Percentiles rank a stretch among this genome's conserved stretches.
phyloP scores from a whole-genome alignment of 164 flowering plant species.

The Piper betle region DNA sequence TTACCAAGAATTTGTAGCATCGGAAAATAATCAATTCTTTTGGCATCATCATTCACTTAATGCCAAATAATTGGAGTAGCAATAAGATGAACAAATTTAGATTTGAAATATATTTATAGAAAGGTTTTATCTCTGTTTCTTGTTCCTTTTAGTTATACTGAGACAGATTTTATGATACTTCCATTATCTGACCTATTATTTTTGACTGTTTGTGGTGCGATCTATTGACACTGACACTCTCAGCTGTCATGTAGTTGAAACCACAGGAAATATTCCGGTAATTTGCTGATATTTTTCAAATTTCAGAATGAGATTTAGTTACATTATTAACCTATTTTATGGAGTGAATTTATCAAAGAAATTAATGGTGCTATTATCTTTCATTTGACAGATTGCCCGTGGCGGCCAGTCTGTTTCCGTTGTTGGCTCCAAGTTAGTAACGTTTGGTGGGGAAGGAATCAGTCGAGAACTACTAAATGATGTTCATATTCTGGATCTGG shows the following conservation, averaged over 20 bases:
- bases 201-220: conserved; percentile 38
- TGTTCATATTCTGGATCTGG: conserved; percentile 66
- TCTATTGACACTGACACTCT: conserved; percentile 58
- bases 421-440: conserved; percentile 57
- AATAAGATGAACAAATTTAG: too few relatives aligned
- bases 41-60: neutral
- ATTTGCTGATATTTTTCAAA: conserved; percentile 1
- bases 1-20: neutral
- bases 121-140: neutral
- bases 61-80: too few relatives aligned
- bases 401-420: conserved; percentile 75
- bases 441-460: conserved; percentile 89
- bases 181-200: neutral
- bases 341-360: neutral
- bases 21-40: neutral
- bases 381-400: conserved; percentile 59
- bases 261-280: conserved; percentile 82
- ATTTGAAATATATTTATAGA: too few relatives aligned
- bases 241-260: conserved; percentile 39
- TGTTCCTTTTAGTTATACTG: neutral
- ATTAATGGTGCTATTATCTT: neutral
- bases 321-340: neutral
- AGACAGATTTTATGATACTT: neutral
- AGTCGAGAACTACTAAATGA: conserved; percentile 59
- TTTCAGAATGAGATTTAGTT: neutral